Percentiles rank a stretch among this genome's conserved stretches.
Conservation (phyloP, 2,329 filamentous ascomycete species). For the Fusarium sp. region DNA sequence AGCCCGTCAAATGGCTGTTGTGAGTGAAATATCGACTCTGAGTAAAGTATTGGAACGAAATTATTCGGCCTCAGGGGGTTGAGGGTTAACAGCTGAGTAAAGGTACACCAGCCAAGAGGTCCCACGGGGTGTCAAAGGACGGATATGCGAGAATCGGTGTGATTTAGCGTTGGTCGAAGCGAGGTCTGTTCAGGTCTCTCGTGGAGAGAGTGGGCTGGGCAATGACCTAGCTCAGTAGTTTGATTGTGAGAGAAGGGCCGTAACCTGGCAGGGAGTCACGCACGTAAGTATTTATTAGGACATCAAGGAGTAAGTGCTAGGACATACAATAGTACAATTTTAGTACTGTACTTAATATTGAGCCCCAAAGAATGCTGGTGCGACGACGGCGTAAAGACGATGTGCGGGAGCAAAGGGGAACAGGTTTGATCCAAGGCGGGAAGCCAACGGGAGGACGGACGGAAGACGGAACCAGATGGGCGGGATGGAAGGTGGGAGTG, state of each 20-base stretch:
- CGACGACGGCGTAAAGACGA: slow-evolving; percentile 43
- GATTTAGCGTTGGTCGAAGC: slow-evolving; percentile 41
- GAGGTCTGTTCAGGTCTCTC: slow-evolving; percentile 34
- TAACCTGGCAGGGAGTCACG: slow-evolving; percentile 37
- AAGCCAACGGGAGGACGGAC: slow-evolving; percentile 43
- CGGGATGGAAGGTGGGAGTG: slow-evolving; percentile 36
- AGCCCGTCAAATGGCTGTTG: slow-evolving; percentile 5
- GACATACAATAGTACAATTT: slow-evolving; percentile 21
- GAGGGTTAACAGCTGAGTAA: slow-evolving; percentile 28
- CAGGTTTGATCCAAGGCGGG: slow-evolving; percentile 42
- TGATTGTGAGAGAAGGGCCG: slow-evolving; percentile 32
- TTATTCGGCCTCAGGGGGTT: slow-evolving; percentile 35
- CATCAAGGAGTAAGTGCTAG: slow-evolving; percentile 19
- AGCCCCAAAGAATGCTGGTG: slow-evolving; percentile 34
- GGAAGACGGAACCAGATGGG: slow-evolving; percentile 45
- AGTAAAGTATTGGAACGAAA: slow-evolving; percentile 9
- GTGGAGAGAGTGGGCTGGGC: slow-evolving; percentile 31
- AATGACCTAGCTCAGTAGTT: slow-evolving; percentile 35
- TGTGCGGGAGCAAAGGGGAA: slow-evolving; percentile 46
- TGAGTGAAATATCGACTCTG: slow-evolving; percentile 15
- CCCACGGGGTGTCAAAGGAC: slow-evolving; percentile 32
- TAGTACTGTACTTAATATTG: slow-evolving; percentile 23
- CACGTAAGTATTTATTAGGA: slow-evolving; percentile 38
- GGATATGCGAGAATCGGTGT: slow-evolving; percentile 40
- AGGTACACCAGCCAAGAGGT: slow-evolving; percentile 27